Base-by-base conservation (phyloP, 73 alveolate genomes). In the Blepharisma stoltei region DNA sequence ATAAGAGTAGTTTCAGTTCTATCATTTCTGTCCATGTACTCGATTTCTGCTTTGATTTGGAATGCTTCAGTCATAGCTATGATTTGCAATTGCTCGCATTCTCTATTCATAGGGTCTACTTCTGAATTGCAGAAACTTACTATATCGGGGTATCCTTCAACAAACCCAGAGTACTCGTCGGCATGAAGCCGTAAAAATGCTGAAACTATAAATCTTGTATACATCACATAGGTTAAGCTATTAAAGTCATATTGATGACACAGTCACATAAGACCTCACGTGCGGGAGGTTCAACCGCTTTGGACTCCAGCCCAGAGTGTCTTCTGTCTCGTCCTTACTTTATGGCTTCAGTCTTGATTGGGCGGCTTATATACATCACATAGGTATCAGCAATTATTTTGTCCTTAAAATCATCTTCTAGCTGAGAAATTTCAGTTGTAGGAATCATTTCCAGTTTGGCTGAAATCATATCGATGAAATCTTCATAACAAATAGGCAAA, bases 401-500 rank as follows among this genome's bases (percentile, higher is more conserved):
- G 11, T 41, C 71, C n/a, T 76, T 54, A 38, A 25, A 78, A 11
- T 41, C 55, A 27, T 41, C 55, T 67, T 68, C 21, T 20, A 78
- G 68, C 11, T 27, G 9, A 14, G 20, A 54, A 44, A n/a, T 20
- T 25, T 6, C n/a, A 9, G 6, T 55, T 14, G 7, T 54, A 55
- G 8, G 20, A 27, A 55, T 60, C 21, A 47, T 71, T 5, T 50
- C 83, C 60, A 52, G 49, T 55, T 6, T 80, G 73, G 83, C 81
- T 5, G 6, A 20, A 70, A 87, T 54, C 66, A 78, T 67, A 66
- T 92, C 98, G 53, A 89, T 81, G 81, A 92, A 92, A 71, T 89
- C 96, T 43, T 86, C 93, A 70, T 89, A 82, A 6, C 84, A 94
- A 68, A 89, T 89, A 49, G 76, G 93, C 48, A 86, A 93, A 81